phyloP scores from a whole-genome alignment of 768 basidiomycete genomes.

The Pulveroboletus frians region DNA sequence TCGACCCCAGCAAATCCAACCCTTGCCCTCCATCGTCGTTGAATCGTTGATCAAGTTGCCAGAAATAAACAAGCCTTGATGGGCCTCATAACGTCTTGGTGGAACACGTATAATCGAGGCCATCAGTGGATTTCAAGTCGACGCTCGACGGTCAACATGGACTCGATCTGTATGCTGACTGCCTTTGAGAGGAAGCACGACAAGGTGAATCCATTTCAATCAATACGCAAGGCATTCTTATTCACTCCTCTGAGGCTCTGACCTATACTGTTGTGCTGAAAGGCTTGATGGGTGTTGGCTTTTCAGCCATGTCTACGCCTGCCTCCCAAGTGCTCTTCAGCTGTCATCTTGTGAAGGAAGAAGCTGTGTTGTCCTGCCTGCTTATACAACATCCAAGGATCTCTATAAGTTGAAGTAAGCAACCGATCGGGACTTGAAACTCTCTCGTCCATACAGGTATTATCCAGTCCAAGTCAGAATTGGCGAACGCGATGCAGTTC shows the following conservation, averaged over 20 bases:
- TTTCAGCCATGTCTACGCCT: background rate
- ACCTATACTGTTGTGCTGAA: background rate
- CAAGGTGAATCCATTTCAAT: background rate
- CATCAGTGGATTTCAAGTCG: background rate
- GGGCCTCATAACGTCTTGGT: no score
- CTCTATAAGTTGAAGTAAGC: no score
- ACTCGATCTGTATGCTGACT: no score
- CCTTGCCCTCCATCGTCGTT: background rate
- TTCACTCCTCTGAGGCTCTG: background rate
- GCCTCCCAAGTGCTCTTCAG: no score
- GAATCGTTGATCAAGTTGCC: no score
- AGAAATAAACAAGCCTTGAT: background rate
- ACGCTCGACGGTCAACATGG: background rate
- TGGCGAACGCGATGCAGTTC: background rate
- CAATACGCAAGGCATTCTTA: no score
- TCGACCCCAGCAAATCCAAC: background rate
- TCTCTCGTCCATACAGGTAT: background rate
- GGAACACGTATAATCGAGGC: no score
- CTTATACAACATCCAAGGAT: background rate
- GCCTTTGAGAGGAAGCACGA: background rate
- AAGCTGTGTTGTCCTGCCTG: no score
- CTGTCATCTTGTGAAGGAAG: no score
- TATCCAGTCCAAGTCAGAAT: no score
- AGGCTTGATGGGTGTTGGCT: background rate
- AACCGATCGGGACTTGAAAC: no score